Evolutionary conservation across 1,139 yeast species (phyloP), one percentile per base, ranked within the genome.

Genomic region (Saccharomycopsis hybrid): DNA sequence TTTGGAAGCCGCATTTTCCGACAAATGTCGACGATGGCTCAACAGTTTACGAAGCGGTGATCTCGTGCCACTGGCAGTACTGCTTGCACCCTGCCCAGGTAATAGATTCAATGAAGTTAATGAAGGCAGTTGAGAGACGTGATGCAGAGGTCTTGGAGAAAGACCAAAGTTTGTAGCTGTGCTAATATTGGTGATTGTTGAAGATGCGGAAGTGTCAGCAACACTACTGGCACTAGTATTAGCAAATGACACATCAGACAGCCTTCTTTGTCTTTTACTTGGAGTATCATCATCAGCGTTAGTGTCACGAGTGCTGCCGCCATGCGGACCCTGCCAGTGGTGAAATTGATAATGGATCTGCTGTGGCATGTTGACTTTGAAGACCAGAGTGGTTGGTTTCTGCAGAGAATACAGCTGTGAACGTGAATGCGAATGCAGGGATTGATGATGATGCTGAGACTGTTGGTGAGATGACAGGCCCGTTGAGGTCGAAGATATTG

Each of bases 361-460:
- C 36, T 52, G 55, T 4, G 56, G 55, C 11, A 52, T 33, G 35
- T 47, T 46, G 13, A 54, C 53, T 38, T 50, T 52, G 41, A 54
- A 54, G 29, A 52, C 56, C n/a, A 55, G 49, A 2, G 54, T 52
- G 11, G 53, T 35, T 27, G 55, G 47, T 32, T 50, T 45, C n/a
- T n/a, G n/a, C n/a, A n/a, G n/a, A n/a, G n/a, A n/a, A n/a, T n/a
- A n/a, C n/a, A n/a, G n/a, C n/a, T n/a, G n/a, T n/a, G n/a, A n/a
- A n/a, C n/a, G n/a, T n/a, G n/a, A n/a, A n/a, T n/a, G n/a, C n/a
- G n/a, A n/a, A n/a, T n/a, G n/a, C n/a, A n/a, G n/a, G n/a, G 24
- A 29, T 37, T 18, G 45, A 29, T 13, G 41, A 7, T 7, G 45
- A 36, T 31, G 30, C 36, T n/a, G 51, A 48, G 9, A 18, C 4